Conservation (phyloP, 768 basidiomycete species). For the Suillus tomentosus region DNA sequence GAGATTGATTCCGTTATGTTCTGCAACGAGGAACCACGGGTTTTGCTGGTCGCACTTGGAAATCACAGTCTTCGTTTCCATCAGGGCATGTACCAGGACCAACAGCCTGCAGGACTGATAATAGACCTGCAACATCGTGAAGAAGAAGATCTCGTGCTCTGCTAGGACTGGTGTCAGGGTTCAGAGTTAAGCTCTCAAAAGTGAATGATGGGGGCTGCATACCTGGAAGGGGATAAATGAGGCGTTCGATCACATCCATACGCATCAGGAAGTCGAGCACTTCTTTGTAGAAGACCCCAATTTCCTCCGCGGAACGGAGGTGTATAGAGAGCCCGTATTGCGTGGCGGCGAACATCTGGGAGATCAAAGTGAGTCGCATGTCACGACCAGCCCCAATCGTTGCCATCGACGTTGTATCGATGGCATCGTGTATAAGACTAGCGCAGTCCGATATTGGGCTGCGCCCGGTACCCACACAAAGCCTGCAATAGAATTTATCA, state of each 20-base stretch:
- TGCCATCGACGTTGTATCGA: conserved; percentile 29
- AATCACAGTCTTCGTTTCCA: conserved; percentile 27
- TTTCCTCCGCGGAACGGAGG: conserved; percentile 27
- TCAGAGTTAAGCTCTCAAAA: conserved; percentile 19
- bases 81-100: conserved; percentile 39
- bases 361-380: conserved; percentile 38
- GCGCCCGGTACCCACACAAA: conserved; percentile 45
- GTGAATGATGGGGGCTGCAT: conserved; percentile 12
- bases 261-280: conserved; percentile 33
- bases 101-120: conserved; percentile 44
- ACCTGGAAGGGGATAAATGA: conserved; percentile 42
- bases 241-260: conserved; percentile 39
- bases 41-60: conserved; percentile 17
- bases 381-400: conserved; percentile 32
- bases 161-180: conserved; percentile 40
- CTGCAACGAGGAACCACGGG: conserved; percentile 36
- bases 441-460: conserved; percentile 39
- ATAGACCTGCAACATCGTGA: conserved; percentile 42
- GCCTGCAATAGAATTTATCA: conserved; percentile 27
- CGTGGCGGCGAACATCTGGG: conserved; percentile 37
- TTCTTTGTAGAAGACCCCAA: conserved; percentile 38
- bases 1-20: conserved; percentile 37
- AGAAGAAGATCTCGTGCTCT: conserved; percentile 44
- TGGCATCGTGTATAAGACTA: conserved; percentile 31
- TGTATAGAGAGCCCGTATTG: conserved; percentile 35